A percentile compares a stretch with the other conserved stretches of the same genome.
Conservation (phyloP, 2,329 filamentous ascomycete species). For the Rutstroemia sp. region DNA sequence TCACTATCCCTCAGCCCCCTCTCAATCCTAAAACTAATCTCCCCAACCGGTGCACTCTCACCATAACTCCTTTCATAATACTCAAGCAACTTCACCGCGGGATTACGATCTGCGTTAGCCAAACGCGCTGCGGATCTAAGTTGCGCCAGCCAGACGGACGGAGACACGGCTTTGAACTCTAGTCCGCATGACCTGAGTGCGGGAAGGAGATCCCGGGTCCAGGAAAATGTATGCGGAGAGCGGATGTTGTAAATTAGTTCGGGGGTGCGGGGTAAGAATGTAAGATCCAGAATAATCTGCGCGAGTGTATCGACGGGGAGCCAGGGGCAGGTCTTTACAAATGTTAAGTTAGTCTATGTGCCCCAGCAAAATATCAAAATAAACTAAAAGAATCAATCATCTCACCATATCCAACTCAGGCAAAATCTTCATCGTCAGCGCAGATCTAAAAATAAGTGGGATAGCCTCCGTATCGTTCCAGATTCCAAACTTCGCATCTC, state of each 20-base stretch:
- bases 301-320: constrained; percentile 40
- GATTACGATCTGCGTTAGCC: constrained; percentile 26
- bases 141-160: constrained; percentile 36
- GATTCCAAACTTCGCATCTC: constrained; percentile 36
- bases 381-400: background rate
- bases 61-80: background rate
- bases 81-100: background rate
- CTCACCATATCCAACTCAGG: constrained; percentile 33
- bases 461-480: constrained; percentile 47
- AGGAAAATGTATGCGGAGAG: constrained; percentile 39
- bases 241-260: constrained; percentile 42
- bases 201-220: constrained; percentile 44
- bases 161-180: constrained; percentile 35
- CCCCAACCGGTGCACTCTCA: background rate
- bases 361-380: no score
- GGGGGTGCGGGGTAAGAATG: constrained; percentile 19
- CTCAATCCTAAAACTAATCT: background rate
- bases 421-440: constrained; percentile 34
- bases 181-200: constrained; percentile 38
- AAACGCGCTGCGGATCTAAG: constrained; percentile 37
- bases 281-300: constrained; percentile 34
- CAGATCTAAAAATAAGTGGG: constrained; percentile 42
- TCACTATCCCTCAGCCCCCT: background rate
- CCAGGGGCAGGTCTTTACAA: constrained; percentile 32
- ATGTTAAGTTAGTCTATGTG: constrained; percentile 33